Percentiles rank a stretch among this genome's conserved stretches.
phyloP scores from a whole-genome alignment of 768 basidiomycete genomes.

The Pulveroboletus sp. region DNA sequence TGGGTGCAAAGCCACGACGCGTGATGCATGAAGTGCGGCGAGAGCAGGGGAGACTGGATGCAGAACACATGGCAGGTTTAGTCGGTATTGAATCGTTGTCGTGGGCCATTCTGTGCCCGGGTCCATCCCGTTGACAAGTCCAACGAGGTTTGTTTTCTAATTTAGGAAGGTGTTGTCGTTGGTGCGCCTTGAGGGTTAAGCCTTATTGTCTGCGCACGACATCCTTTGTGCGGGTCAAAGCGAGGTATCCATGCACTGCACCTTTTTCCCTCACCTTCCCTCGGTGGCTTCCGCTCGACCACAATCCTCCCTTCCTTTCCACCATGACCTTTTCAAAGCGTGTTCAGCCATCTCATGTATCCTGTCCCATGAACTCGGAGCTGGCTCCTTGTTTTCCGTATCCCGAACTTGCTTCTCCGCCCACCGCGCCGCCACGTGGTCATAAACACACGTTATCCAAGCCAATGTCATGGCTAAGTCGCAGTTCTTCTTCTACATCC shows the following conservation, averaged over 20 bases:
- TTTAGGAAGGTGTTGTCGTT: conserved; percentile 27
- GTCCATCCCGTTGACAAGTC: neutral
- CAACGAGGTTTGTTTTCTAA: conserved; percentile 15
- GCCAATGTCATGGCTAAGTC: conserved; percentile 41
- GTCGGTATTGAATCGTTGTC: conserved; percentile 41
- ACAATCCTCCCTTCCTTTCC: neutral
- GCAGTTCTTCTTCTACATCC: conserved; percentile 33
- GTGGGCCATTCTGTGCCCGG: neutral
- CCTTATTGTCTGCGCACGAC: conserved; percentile 16
- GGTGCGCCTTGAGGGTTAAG: neutral
- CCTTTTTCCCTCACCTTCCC: conserved; percentile 4
- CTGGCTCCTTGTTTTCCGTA: conserved; percentile 22
- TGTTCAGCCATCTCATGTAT: conserved; percentile 15
- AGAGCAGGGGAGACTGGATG: conserved; percentile 50
- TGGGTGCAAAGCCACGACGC: conserved; percentile 32
- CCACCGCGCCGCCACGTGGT: conserved; percentile 24
- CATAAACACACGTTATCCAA: conserved; percentile 38
- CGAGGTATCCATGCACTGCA: conserved; percentile 3
- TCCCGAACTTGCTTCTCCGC: conserved; percentile 25
- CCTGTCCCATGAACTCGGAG: conserved; percentile 19
- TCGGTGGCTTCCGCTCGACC: neutral
- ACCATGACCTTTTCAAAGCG: conserved; percentile 27
- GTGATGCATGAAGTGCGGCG: conserved; percentile 56
- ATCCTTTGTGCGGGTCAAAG: conserved; percentile 4
- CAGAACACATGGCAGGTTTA: conserved; percentile 45